Base-by-base conservation (phyloP, 257 asterid species). In the Ballota nigra region DNA sequence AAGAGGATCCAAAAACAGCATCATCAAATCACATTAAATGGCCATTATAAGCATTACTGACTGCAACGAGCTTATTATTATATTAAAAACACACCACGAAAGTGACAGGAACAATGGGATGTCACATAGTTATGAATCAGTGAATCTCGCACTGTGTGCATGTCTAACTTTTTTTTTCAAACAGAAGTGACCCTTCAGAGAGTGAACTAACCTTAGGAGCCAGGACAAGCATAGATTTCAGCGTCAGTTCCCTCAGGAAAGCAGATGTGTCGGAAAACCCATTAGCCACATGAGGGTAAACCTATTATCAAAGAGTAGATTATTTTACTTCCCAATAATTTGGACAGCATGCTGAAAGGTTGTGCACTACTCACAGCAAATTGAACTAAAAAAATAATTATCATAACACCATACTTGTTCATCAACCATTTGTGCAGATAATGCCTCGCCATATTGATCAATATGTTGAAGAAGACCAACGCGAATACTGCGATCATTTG, bases 261-360 rank as follows among this genome's bases (percentile, higher is more conserved):
- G 99, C 96, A 76, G 99, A 92, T 56, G 99, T 88, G 75, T 95
- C 99, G 2, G 96, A 87, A 72, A 95, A 95, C 59, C 99, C 99
- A 68, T 89, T 95, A 66, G 99, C 86, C 41, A 92, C 96, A 76
- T 95, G 99, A 76, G 96, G 91, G 78, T 87, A 95, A 77, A 95
- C 96, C 99, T 95, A 73, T 67, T 13, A 61, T 45, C 55, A 43
- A 78, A 79, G 65, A 79, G 66, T 41, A 13, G 31, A 31, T 1
- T 49, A 63, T 69, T 31, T 60, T 33, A 66, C 68, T 38, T 53
- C 78, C 26, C 38, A 67, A 69, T 49, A 70, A 63, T 57, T 28
- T 16, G 41, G 63, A 55, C 45, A 52, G 58, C 69, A 62, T 5
- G 41, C 66, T 66, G 18, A 24, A 69, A 55, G 68, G 69, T 40